Conservation (phyloP, 495 filamentous ascomycete genomes). For the Aspergillus avenaceus region DNA sequence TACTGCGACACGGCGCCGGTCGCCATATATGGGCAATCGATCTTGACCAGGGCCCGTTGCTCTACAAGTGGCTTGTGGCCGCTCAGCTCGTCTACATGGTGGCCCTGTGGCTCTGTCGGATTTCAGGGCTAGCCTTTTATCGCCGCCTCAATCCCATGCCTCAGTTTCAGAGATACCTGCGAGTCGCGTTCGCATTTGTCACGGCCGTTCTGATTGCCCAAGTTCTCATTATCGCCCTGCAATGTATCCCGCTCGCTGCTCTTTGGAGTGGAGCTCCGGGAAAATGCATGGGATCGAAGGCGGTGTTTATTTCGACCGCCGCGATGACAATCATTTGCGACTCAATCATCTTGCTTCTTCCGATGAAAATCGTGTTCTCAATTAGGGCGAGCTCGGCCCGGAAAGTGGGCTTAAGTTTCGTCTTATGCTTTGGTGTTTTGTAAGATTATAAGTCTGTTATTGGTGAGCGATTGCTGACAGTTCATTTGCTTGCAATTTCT, state of each 20-base stretch:
- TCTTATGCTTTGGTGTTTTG: slow-evolving; percentile 17
- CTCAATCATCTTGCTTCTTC: slow-evolving; percentile 12
- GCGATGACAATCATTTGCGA: slow-evolving; percentile 15
- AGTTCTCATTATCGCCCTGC: slow-evolving; percentile 14
- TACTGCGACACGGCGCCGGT: no score
- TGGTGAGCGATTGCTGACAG: no score
- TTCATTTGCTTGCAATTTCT: no score
- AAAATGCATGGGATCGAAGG: slow-evolving; percentile 13
- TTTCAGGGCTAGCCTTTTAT: slow-evolving; percentile 21
- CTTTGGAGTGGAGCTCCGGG: slow-evolving; percentile 10
- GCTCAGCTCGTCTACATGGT: slow-evolving; percentile 22
- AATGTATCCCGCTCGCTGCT: slow-evolving; percentile 15
- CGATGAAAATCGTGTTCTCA: slow-evolving; percentile 10
- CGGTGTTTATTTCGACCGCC: slow-evolving; percentile 12
- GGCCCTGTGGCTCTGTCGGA: slow-evolving; percentile 16
- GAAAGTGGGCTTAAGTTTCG: slow-evolving; percentile 4
- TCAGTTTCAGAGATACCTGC: slow-evolving; percentile 11
- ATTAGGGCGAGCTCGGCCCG: slow-evolving; percentile 9
- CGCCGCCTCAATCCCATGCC: slow-evolving; percentile 21
- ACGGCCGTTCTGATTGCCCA: slow-evolving; percentile 14
- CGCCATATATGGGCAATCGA: no score
- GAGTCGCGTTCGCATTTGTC: slow-evolving; percentile 8
- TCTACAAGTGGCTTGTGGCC: no score
- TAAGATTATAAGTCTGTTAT: no score
- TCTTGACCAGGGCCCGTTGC: no score